These are phyloP conservation scores for Aspergillus latus DNA, from an alignment of 2,329 filamentous ascomycete genomes.

Conservation along the genomic window DNA sequence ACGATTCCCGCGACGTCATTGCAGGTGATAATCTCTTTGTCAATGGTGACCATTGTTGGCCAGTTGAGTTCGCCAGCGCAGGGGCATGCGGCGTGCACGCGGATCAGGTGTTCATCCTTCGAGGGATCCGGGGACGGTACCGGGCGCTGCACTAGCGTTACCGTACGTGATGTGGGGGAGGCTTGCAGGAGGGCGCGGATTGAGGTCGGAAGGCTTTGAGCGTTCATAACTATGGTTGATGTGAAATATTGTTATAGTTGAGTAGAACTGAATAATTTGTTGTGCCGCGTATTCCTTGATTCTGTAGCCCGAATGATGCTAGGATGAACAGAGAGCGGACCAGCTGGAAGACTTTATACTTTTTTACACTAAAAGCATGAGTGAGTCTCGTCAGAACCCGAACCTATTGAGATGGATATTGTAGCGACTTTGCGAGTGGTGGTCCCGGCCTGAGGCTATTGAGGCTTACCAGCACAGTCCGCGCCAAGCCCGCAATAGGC, in stretches of 20 bases:
- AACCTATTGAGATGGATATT: too few relatives aligned
- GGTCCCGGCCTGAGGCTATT: background rate
- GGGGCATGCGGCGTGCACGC: slow-evolving; percentile 40
- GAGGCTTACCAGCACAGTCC: background rate
- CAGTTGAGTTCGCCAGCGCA: slow-evolving; percentile 48
- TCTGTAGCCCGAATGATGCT: too few relatives aligned
- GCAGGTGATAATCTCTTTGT: slow-evolving; percentile 37
- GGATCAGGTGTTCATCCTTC: slow-evolving; percentile 41
- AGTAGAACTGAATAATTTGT: too few relatives aligned
- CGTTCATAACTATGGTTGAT: background rate
- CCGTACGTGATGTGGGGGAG: slow-evolving; percentile 1
- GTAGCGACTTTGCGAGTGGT: background rate
- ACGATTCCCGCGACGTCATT: slow-evolving; percentile 46
- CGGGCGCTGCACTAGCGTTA: slow-evolving; percentile 12
- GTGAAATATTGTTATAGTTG: background rate
- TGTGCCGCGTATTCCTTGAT: too few relatives aligned
- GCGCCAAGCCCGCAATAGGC: background rate
- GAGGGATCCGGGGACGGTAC: slow-evolving; percentile 25
- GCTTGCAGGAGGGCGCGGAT: slow-evolving; percentile 14
- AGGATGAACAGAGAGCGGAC: too few relatives aligned
- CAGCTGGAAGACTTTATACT: too few relatives aligned
- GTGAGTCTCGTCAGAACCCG: too few relatives aligned
- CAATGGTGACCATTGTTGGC: slow-evolving; percentile 33
- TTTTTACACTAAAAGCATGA: too few relatives aligned
- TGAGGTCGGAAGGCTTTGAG: background rate